A percentile compares a stretch with the other conserved stretches of the same genome.
Conservation (phyloP, 75 land plant genomes). For the Adiantum capillusveneris region DNA sequence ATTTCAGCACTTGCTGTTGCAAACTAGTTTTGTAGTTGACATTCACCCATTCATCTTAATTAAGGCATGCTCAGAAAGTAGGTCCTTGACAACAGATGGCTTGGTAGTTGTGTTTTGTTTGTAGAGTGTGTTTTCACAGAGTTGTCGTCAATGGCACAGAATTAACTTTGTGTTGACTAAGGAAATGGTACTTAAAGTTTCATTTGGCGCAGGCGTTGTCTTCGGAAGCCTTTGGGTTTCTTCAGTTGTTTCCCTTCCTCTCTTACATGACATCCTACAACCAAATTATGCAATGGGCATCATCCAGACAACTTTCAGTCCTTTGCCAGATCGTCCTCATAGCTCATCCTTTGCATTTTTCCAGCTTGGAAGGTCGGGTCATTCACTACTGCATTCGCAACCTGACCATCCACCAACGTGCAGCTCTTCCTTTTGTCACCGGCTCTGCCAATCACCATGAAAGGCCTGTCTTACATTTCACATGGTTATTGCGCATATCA, state of each 20-base stretch:
- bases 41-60: too few relatives aligned
- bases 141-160: too few relatives aligned
- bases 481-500: too few relatives aligned
- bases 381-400: background rate
- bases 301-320: slow-evolving; percentile 5
- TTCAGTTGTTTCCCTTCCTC: background rate
- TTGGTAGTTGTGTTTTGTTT: background rate
- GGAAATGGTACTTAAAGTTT: background rate
- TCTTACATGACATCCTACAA: slow-evolving; percentile 7
- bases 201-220: slow-evolving; percentile 9
- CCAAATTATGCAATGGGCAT: slow-evolving; percentile 4
- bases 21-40: too few relatives aligned
- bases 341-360: slow-evolving; percentile 5
- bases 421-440: slow-evolving; percentile 4
- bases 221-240: slow-evolving; percentile 4
- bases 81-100: too few relatives aligned
- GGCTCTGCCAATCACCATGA: background rate
- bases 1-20: too few relatives aligned
- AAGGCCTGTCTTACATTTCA: too few relatives aligned
- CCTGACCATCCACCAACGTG: slow-evolving; percentile 3
- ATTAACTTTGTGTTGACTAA: background rate
- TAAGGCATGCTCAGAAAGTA: too few relatives aligned
- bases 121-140: background rate
- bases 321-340: slow-evolving; percentile 3
- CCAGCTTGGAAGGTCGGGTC: background rate